Conservation (phyloP, 345 rosid species). For the Gossypium raimondii region DNA sequence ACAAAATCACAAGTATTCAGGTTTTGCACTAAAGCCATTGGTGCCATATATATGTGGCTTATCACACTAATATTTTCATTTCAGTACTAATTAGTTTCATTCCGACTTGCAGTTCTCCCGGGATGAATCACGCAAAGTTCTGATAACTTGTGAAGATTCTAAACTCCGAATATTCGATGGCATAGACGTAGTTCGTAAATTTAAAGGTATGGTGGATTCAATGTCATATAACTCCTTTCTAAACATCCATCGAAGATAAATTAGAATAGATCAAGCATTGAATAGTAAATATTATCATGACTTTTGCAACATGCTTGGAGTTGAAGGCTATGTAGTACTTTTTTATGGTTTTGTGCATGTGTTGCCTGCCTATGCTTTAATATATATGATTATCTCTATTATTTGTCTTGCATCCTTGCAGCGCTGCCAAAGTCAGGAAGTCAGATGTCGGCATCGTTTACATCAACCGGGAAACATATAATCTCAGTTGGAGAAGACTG, state of each 20-base stretch:
- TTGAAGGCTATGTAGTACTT: background rate
- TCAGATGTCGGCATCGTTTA: conserved; percentile 76
- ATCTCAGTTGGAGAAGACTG: conserved; percentile 72
- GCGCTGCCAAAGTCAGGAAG: conserved; percentile 56
- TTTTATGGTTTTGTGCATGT: conserved; percentile 1
- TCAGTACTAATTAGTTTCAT: conserved; percentile 13
- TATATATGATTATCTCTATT: conserved; percentile 4
- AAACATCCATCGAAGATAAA: background rate
- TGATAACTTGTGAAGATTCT: conserved; percentile 80
- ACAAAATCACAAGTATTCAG: conserved; percentile 70
- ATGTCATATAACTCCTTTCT: background rate
- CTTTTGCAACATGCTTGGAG: background rate
- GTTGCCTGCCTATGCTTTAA: conserved; percentile 8
- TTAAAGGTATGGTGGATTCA: conserved; percentile 45
- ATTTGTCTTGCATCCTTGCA: conserved; percentile 24
- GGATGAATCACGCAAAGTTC: conserved; percentile 42
- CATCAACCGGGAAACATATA: conserved; percentile 63
- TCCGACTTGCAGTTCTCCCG: conserved; percentile 49
- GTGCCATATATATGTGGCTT: background rate
- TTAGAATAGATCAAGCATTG: background rate
- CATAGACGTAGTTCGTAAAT: conserved; percentile 48
- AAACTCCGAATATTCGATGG: conserved; percentile 63
- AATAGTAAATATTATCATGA: conserved; percentile 7
- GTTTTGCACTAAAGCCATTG: conserved; percentile 27
- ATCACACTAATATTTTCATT: background rate